Conservation (phyloP, 371 early-diverging fungal species). For the Cokeromyces recurvatus region DNA sequence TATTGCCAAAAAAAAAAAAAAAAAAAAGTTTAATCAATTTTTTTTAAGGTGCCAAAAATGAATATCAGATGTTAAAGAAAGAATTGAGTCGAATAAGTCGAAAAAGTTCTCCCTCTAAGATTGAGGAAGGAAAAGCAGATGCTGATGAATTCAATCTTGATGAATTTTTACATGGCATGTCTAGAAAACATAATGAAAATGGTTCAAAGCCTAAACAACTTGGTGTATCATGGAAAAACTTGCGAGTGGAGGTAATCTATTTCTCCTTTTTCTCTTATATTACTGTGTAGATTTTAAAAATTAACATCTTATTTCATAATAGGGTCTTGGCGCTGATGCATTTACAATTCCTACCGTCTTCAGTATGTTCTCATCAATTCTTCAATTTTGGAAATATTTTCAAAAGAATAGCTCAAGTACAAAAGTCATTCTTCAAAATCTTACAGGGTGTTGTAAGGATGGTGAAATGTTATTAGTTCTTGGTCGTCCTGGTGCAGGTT, state of each 20-base stretch:
- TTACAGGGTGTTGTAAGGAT: conserved; percentile 57
- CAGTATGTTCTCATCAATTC: conserved; percentile 14
- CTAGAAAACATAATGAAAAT: conserved; percentile 17
- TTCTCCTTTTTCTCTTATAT: background rate
- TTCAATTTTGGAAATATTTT: conserved; percentile 28
- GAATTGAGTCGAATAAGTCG: conserved; percentile 28
- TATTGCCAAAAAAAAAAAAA: background rate
- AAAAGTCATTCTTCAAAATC: conserved; percentile 43
- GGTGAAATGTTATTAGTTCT: conserved; percentile 75
- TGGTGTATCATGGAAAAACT: conserved; percentile 46
- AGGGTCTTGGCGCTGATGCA: conserved; percentile 43
- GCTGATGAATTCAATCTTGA: conserved; percentile 32
- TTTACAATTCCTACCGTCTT: conserved; percentile 28
- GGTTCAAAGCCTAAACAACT: conserved; percentile 30
- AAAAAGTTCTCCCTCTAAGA: conserved; percentile 1
- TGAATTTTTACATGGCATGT: conserved; percentile 26
- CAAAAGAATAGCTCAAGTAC: conserved; percentile 13
- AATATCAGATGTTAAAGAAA: conserved; percentile 25
- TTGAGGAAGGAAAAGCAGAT: conserved; percentile 15
- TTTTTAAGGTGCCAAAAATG: conserved; percentile 27
- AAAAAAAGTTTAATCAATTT: background rate
- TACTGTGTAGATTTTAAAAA: too few relatives aligned
- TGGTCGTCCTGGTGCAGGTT: conserved; percentile 73
- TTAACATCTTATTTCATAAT: background rate
- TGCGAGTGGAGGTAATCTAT: conserved; percentile 30